Percentiles rank a stretch among this genome's conserved stretches.
phyloP scores from a whole-genome alignment of 2,329 filamentous ascomycete genomes.

The Nannizziopsis arthrosporioides region DNA sequence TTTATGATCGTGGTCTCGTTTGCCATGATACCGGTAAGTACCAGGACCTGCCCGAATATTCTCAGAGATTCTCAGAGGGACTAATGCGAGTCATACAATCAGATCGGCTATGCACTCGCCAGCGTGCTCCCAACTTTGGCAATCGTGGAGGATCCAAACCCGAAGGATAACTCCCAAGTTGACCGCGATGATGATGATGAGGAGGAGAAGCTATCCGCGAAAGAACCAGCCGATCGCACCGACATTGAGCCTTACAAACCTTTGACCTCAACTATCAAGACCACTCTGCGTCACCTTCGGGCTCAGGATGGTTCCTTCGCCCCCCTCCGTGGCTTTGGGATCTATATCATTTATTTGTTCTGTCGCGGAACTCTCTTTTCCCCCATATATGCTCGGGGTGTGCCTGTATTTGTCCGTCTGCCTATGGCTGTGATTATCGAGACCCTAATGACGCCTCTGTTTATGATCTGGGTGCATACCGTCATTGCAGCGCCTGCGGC shows the following conservation, averaged over 20 bases:
- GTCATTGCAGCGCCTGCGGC: conserved; percentile 61
- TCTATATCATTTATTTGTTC: conserved; percentile 40
- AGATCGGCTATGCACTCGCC: conserved; percentile 48
- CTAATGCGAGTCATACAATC: too few relatives aligned
- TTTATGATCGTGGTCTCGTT: too few relatives aligned
- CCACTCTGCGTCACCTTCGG: conserved; percentile 50
- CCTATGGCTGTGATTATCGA: conserved; percentile 47
- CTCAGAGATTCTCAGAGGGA: too few relatives aligned
- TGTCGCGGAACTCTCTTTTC: conserved; percentile 34
- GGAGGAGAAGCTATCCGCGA: conserved; percentile 14
- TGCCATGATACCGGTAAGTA: too few relatives aligned
- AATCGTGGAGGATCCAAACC: conserved; percentile 51
- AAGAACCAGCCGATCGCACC: conserved; percentile 26
- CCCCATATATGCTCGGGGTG: too few relatives aligned
- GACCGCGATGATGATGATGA: conserved; percentile 25
- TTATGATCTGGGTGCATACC: conserved; percentile 73
- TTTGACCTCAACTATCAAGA: conserved; percentile 50
- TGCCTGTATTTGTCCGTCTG: too few relatives aligned
- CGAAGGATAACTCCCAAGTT: conserved; percentile 43
- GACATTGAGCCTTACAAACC: conserved; percentile 41
- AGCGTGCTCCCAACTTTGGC: conserved; percentile 50
- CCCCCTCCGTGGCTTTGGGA: conserved; percentile 56
- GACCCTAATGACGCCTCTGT: conserved; percentile 54
- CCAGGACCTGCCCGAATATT: too few relatives aligned
- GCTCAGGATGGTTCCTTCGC: conserved; percentile 52